A percentile compares a stretch with the other conserved stretches of the same genome.
Conservation (phyloP, 306 rosid genomes). For the Chamaecrista fasciculata region DNA sequence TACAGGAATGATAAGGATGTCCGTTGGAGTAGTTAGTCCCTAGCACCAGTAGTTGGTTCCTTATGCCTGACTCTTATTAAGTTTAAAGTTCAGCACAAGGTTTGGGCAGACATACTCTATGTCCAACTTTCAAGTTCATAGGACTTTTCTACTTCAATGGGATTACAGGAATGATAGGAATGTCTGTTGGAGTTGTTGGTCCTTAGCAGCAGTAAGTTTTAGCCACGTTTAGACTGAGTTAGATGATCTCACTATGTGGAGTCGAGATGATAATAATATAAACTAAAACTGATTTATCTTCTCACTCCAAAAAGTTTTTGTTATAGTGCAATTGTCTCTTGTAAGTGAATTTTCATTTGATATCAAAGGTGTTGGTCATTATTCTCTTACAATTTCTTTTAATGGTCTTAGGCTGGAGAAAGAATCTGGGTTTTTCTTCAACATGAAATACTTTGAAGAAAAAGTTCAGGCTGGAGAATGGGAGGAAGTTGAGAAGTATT, state of each 20-base stretch:
- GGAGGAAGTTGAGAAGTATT: conserved; percentile 91
- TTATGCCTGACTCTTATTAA: background rate
- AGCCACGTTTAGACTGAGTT: background rate
- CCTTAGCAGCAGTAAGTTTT: background rate
- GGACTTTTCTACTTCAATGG: background rate
- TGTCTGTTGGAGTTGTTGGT: background rate
- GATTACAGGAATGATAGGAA: background rate
- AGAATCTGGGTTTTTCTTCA: conserved; percentile 88
- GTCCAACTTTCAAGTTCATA: background rate
- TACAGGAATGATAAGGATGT: too few species aligned
- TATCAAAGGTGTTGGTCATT: background rate
- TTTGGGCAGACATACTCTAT: background rate
- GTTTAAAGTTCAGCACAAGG: background rate
- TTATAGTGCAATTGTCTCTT: background rate
- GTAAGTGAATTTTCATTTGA: background rate
- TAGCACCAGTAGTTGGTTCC: background rate
- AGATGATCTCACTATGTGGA: background rate
- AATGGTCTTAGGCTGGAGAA: conserved; percentile 65
- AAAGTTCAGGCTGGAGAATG: conserved; percentile 86
- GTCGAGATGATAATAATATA: conserved; percentile 4
- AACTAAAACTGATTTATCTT: background rate
- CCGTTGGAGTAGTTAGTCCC: too few species aligned
- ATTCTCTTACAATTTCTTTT: conserved; percentile 7
- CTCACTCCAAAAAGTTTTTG: background rate
- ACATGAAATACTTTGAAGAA: conserved; percentile 88